Evolutionary conservation across 2,329 filamentous ascomycete species (phyloP).

Genomic region (Venturiaceae sp.): DNA sequence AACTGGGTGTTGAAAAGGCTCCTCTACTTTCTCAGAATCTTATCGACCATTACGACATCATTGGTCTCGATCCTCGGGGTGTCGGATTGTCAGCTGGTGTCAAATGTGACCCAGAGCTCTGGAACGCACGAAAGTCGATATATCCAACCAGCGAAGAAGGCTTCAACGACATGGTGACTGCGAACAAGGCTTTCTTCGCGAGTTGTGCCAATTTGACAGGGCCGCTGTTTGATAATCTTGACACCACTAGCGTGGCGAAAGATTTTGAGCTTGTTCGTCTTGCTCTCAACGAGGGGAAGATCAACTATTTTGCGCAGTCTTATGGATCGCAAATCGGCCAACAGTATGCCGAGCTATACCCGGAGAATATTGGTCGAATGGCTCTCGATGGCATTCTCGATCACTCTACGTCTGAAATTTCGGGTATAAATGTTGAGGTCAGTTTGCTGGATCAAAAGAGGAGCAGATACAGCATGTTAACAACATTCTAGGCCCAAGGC

Average conservation of each 20-base stretch:
- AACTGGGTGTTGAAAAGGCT: too few species aligned
- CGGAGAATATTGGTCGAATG: constrained; percentile 30
- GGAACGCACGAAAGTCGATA: constrained; percentile 25
- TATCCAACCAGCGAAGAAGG: constrained; percentile 28
- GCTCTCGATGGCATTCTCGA: constrained; percentile 34
- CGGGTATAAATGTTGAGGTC: not conserved
- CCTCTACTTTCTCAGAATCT: constrained; percentile 16
- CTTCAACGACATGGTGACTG: constrained; percentile 27
- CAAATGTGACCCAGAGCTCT: constrained; percentile 27
- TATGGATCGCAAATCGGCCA: constrained; percentile 36
- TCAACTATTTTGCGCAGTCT: constrained; percentile 32
- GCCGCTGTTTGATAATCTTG: constrained; percentile 29
- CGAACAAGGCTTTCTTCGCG: constrained; percentile 29
- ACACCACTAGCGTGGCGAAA: constrained; percentile 25
- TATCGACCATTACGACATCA: constrained; percentile 28
- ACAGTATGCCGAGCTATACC: constrained; percentile 34
- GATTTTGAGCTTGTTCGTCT: constrained; percentile 26
- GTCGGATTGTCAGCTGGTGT: constrained; percentile 30
- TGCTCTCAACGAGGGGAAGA: constrained; percentile 24
- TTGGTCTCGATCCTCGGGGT: constrained; percentile 35
- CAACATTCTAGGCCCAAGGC: too few species aligned
- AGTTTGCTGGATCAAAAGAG: not conserved
- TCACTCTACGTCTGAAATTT: constrained; percentile 21
- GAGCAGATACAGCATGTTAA: too few species aligned
- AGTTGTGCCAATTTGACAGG: constrained; percentile 31